Conservation (phyloP, 306 rosid species). For the Rosa persica region DNA sequence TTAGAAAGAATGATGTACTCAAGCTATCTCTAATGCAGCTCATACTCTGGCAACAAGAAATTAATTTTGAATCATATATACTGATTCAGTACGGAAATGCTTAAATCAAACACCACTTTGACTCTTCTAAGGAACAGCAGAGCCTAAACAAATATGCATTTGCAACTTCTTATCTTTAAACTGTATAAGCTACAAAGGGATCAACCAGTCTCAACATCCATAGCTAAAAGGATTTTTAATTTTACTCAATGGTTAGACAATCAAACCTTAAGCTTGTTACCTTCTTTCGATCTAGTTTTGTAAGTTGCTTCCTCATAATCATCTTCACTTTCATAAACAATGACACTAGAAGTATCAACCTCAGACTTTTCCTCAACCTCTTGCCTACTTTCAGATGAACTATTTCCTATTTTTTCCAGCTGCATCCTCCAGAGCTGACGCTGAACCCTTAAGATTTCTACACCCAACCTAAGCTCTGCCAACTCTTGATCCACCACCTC, state of each 20-base stretch:
- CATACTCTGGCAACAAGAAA: background rate
- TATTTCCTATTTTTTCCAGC: background rate
- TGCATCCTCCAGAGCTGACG: background rate
- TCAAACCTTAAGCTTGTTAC: constrained; percentile 4
- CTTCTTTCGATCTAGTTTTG: background rate
- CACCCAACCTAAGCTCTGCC: background rate
- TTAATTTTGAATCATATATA: background rate
- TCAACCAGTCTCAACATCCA: constrained; percentile 8
- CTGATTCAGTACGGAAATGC: background rate
- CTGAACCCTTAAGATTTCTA: background rate
- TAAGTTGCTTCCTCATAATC: background rate
- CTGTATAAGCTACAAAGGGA: constrained; percentile 7
- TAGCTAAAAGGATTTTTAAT: background rate
- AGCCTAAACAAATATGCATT: background rate
- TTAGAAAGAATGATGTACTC: constrained; percentile 1
- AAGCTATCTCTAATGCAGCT: background rate
- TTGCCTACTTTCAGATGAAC: background rate
- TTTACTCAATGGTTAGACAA: background rate
- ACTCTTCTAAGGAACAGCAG: background rate
- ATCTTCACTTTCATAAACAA: background rate
- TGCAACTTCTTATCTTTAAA: constrained; percentile 9
- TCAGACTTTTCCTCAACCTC: background rate
- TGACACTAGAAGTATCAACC: background rate
- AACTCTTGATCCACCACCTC: background rate
- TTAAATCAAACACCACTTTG: constrained; percentile 1